Percentiles rank a stretch among this genome's conserved stretches.
Conservation (phyloP, 306 rosid species). For the Gastrolobium villosum region DNA sequence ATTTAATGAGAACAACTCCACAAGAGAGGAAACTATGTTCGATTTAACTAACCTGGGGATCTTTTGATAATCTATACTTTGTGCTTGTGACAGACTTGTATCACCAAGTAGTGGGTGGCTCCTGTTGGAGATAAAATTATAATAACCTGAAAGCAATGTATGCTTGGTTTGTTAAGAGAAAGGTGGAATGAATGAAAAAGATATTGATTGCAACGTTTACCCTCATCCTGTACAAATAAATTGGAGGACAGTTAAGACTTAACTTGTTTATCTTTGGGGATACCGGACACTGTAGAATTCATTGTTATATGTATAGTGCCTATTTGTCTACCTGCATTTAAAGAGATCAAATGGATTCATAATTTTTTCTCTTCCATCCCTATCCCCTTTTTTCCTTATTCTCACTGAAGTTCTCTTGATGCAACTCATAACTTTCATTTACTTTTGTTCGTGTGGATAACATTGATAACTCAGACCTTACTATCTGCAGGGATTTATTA, state of each 20-base stretch:
- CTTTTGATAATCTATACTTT: not conserved
- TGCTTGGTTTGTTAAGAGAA: not conserved
- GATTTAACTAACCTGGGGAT: not conserved
- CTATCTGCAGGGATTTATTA: slow-evolving; percentile 75
- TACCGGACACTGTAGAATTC: not conserved
- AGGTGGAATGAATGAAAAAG: too few species aligned
- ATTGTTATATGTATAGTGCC: not conserved
- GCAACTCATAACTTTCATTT: slow-evolving; percentile 9
- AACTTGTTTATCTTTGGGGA: not conserved
- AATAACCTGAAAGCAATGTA: not conserved
- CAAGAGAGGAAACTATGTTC: not conserved
- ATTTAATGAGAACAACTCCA: not conserved
- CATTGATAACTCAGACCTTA: slow-evolving; percentile 13
- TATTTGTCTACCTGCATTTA: not conserved
- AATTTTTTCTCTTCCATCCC: not conserved
- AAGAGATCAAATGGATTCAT: not conserved
- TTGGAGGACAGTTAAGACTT: not conserved
- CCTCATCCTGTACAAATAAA: not conserved
- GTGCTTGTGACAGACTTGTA: not conserved
- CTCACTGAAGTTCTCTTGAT: not conserved
- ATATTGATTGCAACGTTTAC: not conserved
- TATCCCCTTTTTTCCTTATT: not conserved
- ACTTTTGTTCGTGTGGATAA: not conserved
- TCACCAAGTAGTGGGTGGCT: not conserved
- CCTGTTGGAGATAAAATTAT: not conserved